Conservation (phyloP, 78 protist species). For the Guillardia theta region DNA sequence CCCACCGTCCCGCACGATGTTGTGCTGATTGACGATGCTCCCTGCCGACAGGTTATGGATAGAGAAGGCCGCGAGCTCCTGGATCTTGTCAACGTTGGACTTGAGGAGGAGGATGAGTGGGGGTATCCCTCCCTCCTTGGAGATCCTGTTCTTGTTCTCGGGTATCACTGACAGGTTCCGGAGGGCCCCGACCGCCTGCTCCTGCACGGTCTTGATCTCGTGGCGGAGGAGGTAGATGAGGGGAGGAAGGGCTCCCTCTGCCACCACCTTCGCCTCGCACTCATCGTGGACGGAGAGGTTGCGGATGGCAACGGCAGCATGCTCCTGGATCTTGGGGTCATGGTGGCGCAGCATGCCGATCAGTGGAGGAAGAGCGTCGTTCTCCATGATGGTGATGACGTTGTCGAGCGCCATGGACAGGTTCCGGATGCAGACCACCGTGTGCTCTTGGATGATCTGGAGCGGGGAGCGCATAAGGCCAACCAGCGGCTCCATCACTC, state of each 20-base stretch:
- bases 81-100: slow-evolving; percentile 3
- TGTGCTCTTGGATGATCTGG: slow-evolving; percentile 10
- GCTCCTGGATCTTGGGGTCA: slow-evolving; percentile 37
- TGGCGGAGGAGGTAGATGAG: background rate
- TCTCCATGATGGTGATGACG: background rate
- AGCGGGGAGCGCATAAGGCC: background rate
- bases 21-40: background rate
- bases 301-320: slow-evolving; percentile 2
- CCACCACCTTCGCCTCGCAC: background rate
- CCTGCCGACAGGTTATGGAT: slow-evolving; percentile 18
- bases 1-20: slow-evolving; percentile 19
- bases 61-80: slow-evolving; percentile 5
- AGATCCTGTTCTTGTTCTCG: background rate
- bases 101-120: slow-evolving; percentile 3
- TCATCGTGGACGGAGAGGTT: slow-evolving; percentile 7
- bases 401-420: slow-evolving; percentile 35
- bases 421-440: slow-evolving; percentile 22
- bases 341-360: background rate
- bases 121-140: slow-evolving; percentile 6
- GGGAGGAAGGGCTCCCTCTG: slow-evolving; percentile 39
- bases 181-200: slow-evolving; percentile 36
- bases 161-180: slow-evolving; percentile 6
- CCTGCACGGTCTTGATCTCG: background rate
- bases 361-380: slow-evolving; percentile 21
- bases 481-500: background rate